phyloP scores from a whole-genome alignment of 176 grass and related monocot genomes.

The Oryza glaberrima region DNA sequence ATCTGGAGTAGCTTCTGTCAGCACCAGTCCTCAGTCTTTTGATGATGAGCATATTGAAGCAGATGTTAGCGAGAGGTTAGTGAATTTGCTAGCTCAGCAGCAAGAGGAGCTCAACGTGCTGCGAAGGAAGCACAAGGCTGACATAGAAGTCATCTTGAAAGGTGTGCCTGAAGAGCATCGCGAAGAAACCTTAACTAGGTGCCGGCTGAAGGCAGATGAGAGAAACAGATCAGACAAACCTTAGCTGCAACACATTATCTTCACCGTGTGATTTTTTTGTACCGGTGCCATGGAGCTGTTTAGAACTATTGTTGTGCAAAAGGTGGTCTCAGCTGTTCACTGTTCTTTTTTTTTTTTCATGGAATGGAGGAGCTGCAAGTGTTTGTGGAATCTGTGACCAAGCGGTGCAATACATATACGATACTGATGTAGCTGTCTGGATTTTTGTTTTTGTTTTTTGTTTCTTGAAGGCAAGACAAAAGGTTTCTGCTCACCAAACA shows the following conservation, averaged over 20 bases:
- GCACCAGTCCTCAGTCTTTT: conserved; percentile 3
- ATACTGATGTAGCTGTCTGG: conserved; percentile 21
- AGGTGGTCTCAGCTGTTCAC: conserved; percentile 17
- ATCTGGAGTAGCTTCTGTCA: conserved; percentile 6
- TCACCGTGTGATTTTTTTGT: not conserved
- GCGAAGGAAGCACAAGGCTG: conserved; percentile 49
- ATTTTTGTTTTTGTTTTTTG: not conserved
- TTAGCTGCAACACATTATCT: conserved; percentile 8
- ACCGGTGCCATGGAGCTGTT: conserved; percentile 24
- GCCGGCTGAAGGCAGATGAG: conserved; percentile 49
- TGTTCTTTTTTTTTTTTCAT: conserved; percentile 35
- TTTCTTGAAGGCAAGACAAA: conserved; percentile 6
- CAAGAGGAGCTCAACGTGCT: conserved; percentile 48
- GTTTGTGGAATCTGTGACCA: conserved; percentile 32
- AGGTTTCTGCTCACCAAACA: conserved; percentile 20
- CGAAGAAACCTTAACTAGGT: conserved; percentile 48
- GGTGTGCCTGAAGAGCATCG: conserved; percentile 42
- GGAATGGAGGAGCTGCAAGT: conserved; percentile 39
- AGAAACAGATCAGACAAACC: not conserved
- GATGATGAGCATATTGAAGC: not conserved
- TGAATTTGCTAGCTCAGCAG: conserved; percentile 47
- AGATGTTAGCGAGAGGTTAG: conserved; percentile 34
- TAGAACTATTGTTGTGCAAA: conserved; percentile 41
- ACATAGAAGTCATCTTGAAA: conserved; percentile 46
- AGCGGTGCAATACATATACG: not conserved